Evolutionary conservation across 2,329 filamentous ascomycete genomes (phyloP), one percentile per base, ranked within the genome.

Genomic region (Phialocephala subalpina): DNA sequence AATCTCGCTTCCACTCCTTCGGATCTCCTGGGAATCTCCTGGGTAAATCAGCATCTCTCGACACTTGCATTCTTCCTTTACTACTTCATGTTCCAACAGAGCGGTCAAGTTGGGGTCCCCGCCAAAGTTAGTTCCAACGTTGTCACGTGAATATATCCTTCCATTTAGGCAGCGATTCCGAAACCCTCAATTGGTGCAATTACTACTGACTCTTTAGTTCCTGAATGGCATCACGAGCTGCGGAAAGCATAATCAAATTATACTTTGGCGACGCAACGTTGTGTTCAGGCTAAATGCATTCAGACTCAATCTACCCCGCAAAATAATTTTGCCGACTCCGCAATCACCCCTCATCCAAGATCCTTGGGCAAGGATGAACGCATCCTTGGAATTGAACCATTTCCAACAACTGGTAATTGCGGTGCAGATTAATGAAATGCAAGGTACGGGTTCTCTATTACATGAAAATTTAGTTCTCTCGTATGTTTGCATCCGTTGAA

Each of bases 201-300:
- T 27, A 36, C 55, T 36, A 59, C 27, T 58, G 45, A 33, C 5
- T 7, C 27, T 33, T 33, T 58, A 49, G 16, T 58, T 42, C 36
- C 18, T 33, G 20, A 63, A 62, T 55, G 12, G 20, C 45, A 62
- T 49, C 2, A 20, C 27, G 22, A 62, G 29, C 38, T 67, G 55
- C n/a, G 20, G 38, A 33, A 45, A 29, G 62, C 35, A 47, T 25
- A 52, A 47, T 52, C 55, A 64, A 60, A 49, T 52, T 38, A 38
- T 33, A 36, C 35, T 64, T 65, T 58, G 40, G 29, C 61, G 65
- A 27, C 63, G 59, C 58, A 27, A 27, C 59, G 14, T 25, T 6
- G 47, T 16, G 18, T 72, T 74, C 62, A 74, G 72, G 69, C 73
- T 74, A 67, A 74, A 72, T 65, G 38, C 65, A 49, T 59, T 47